Conservation (phyloP, 164 flowering plant species). For the Aristolochia californica region DNA sequence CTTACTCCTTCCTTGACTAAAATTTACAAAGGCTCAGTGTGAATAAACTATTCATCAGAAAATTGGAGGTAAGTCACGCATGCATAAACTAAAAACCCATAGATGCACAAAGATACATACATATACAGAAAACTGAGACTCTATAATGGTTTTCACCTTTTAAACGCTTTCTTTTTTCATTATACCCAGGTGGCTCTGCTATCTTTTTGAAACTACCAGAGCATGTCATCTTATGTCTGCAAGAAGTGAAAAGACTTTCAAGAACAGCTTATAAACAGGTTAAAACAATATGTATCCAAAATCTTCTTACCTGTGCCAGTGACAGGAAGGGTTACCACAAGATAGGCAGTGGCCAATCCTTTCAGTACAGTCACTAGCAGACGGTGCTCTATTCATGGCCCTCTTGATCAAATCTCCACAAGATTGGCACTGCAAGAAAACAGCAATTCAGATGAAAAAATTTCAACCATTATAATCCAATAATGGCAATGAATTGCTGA, state of each 20-base stretch:
- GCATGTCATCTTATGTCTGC: constrained; percentile 11
- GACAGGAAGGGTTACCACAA: constrained; percentile 7
- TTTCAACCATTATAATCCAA: too few relatives aligned
- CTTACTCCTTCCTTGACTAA: too few relatives aligned
- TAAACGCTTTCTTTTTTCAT: constrained; percentile 2
- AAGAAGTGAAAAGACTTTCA: background rate
- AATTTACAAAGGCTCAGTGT: too few relatives aligned
- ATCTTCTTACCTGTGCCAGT: constrained; percentile 11
- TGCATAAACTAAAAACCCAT: too few relatives aligned
- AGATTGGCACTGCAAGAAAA: constrained; percentile 9
- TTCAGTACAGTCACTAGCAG: constrained; percentile 12
- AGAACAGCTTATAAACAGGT: background rate
- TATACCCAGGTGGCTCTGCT: constrained; percentile 8
- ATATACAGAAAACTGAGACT: background rate
- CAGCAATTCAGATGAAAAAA: too few relatives aligned
- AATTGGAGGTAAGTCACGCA: too few relatives aligned
- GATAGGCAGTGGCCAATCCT: background rate
- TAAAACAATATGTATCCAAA: background rate
- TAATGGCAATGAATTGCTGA: too few relatives aligned
- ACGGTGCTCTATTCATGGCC: constrained; percentile 14
- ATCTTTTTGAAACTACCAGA: constrained; percentile 10
- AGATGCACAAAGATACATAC: too few relatives aligned
- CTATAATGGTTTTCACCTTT: constrained; percentile 2
- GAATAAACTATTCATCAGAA: too few relatives aligned
- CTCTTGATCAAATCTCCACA: constrained; percentile 14